These are phyloP conservation scores for Blastomyces parvus DNA, from an alignment of 2,329 filamentous ascomycete genomes.

Conservation along the genomic window DNA sequence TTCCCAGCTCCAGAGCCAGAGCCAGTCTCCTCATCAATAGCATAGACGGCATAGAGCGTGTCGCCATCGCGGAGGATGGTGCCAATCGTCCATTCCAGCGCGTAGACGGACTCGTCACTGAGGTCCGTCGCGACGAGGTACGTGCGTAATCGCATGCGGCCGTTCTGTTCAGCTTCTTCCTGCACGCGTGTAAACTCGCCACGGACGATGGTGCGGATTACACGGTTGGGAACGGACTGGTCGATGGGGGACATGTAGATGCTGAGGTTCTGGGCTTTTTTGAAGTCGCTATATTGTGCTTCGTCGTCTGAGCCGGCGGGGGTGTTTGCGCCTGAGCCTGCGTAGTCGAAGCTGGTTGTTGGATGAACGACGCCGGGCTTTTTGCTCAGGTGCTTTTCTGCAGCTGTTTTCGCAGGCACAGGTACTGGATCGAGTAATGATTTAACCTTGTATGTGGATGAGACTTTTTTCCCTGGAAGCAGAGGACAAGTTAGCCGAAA, in stretches of 20 bases:
- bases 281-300: slow-evolving; percentile 73
- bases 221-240: slow-evolving; percentile 66
- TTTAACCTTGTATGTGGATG: slow-evolving; percentile 49
- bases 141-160: slow-evolving; percentile 68
- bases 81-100: slow-evolving; percentile 93
- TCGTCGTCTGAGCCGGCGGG: slow-evolving; percentile 78
- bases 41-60: slow-evolving; percentile 86
- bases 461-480: slow-evolving; percentile 44
- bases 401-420: slow-evolving; percentile 50
- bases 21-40: slow-evolving; percentile 70
- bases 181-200: slow-evolving; percentile 73
- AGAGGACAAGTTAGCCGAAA: slow-evolving; percentile 10
- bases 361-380: slow-evolving; percentile 62
- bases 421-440: slow-evolving; percentile 52
- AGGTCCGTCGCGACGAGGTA: slow-evolving; percentile 95
- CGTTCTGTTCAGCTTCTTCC: slow-evolving; percentile 61
- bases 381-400: slow-evolving; percentile 45
- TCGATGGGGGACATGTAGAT: slow-evolving; percentile 69
- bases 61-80: slow-evolving; percentile 91
- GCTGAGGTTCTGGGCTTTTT: slow-evolving; percentile 73
- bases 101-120: slow-evolving; percentile 88
- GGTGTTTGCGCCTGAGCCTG: slow-evolving; percentile 48
- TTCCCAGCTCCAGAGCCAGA: slow-evolving; percentile 31
- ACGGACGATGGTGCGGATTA: slow-evolving; percentile 80
- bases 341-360: slow-evolving; percentile 70